Conservation (phyloP, 345 rosid species). For the Rhodamnia rubescens region DNA sequence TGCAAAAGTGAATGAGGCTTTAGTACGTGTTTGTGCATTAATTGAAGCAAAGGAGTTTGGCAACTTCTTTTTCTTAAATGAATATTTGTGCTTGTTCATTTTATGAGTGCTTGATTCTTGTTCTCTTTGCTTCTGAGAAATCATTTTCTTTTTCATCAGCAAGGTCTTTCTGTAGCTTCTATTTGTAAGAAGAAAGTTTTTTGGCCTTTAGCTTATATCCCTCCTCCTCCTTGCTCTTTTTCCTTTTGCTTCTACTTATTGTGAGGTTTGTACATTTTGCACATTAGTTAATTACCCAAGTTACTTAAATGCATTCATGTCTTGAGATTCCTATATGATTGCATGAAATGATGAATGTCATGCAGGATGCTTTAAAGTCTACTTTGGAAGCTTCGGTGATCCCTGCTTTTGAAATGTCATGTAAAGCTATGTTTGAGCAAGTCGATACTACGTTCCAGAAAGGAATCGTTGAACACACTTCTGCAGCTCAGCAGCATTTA, state of each 20-base stretch:
- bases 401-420: slow-evolving; percentile 90
- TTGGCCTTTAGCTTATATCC: neutral
- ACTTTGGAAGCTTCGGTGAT: slow-evolving; percentile 60
- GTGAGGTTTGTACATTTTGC: neutral
- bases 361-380: slow-evolving; percentile 66
- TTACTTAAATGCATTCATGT: neutral
- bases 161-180: neutral
- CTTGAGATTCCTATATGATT: neutral
- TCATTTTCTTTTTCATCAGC: neutral
- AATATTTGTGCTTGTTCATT: neutral
- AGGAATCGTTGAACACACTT: slow-evolving; percentile 70
- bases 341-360: neutral
- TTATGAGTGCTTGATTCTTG: neutral
- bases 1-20: neutral
- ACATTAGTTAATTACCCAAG: neutral
- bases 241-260: neutral
- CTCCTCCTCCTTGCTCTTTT: neutral
- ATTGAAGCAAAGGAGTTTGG: neutral
- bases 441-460: slow-evolving; percentile 71
- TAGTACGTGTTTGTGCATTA: neutral
- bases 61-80: neutral
- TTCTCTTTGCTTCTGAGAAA: neutral
- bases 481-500: slow-evolving; percentile 60
- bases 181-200: neutral
- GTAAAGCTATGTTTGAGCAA: slow-evolving; percentile 89